Base-by-base conservation (phyloP, 768 basidiomycete genomes). In the Fistulinella prunicolor region DNA sequence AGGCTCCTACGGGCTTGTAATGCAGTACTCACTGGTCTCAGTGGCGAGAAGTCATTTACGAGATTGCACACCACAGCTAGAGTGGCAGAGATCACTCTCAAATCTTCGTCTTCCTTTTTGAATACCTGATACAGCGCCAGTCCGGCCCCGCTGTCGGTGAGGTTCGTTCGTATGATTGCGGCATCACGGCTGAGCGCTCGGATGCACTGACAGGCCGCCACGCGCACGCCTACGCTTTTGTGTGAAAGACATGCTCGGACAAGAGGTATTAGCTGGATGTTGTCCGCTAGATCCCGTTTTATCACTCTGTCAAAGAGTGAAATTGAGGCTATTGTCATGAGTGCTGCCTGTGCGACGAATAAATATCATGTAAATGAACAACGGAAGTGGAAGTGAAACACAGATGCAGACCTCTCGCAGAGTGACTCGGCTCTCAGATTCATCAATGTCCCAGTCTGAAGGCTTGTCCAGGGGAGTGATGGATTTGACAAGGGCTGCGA, bases 171-270 rank as follows among this genome's bases (percentile, higher is more conserved):
- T 24, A 94, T 71, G 9, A 93, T 85, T 0, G 83, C 78, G 2
- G 94, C 83, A 8, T 83, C 84, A 20, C 95, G 78, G 34, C 83
- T 82, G 32, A 98, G 73, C 0, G 88, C 86, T 14, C 94, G 74
- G 1, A 91, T 77, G 54, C 86, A 87, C 57, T 95, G 94, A 58
- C 90, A 93, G 0, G 89, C 88, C 0, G 89, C 90, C 38, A 88
- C 89, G 6, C 93, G 81, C 3, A 94, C 85, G 1, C 88, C 89
- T 14, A 83, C 72, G 47, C 85, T 78, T 0, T 73, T 76, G 45
- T 89, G 83, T 0, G 73, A 54, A 8, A 94, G 74, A 12, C 78
- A 78, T 2, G 64, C 59, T 47, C 79, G 73, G 26, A 91, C 64
- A 21, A 76, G 65, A 5, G 78, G 76, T 21, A 87, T 57, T 39